Evolutionary conservation across 305 asterid genomes (phyloP).

Genomic region (Ilex paraguariensis): DNA sequence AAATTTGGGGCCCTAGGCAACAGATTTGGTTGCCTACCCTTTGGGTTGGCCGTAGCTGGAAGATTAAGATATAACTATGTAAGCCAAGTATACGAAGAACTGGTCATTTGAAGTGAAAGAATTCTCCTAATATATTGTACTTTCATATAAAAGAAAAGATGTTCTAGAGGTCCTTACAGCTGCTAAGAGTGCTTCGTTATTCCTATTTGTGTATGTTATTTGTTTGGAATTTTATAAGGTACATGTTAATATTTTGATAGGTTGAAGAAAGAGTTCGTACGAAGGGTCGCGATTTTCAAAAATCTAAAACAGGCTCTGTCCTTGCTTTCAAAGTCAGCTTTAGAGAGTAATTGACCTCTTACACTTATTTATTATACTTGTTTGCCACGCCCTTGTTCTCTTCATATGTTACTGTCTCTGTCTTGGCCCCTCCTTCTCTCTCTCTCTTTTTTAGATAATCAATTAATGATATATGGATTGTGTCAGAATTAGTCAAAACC

Average conservation of each 20-base stretch:
- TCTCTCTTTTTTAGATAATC: neutral
- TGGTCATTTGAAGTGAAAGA: too few species aligned
- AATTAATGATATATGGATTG: neutral
- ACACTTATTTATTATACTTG: neutral
- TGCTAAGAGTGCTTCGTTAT: too few species aligned
- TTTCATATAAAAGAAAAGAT: too few species aligned
- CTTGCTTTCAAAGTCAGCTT: slow-evolving; percentile 98
- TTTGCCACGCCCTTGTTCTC: too few species aligned
- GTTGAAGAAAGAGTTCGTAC: slow-evolving; percentile 87
- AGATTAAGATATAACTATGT: too few species aligned
- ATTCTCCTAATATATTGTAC: too few species aligned
- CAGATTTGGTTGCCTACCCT: too few species aligned
- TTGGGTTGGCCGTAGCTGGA: too few species aligned
- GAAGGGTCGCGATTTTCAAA: slow-evolving; percentile 67
- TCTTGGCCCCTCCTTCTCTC: neutral
- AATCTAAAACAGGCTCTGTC: slow-evolving; percentile 91
- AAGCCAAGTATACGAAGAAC: too few species aligned
- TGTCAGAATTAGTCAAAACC: neutral
- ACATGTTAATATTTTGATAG: slow-evolving; percentile 33
- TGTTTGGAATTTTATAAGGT: slow-evolving; percentile 10
- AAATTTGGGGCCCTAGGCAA: too few species aligned
- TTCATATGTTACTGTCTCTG: neutral
- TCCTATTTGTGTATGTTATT: neutral
- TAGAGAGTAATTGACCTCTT: slow-evolving; percentile 66
- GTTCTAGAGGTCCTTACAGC: too few species aligned